A percentile compares a stretch with the other conserved stretches of the same genome.
These are phyloP conservation scores for Scheffersomyces stambukii DNA, from an alignment of 1,139 yeast species.

Conservation along the genomic window DNA sequence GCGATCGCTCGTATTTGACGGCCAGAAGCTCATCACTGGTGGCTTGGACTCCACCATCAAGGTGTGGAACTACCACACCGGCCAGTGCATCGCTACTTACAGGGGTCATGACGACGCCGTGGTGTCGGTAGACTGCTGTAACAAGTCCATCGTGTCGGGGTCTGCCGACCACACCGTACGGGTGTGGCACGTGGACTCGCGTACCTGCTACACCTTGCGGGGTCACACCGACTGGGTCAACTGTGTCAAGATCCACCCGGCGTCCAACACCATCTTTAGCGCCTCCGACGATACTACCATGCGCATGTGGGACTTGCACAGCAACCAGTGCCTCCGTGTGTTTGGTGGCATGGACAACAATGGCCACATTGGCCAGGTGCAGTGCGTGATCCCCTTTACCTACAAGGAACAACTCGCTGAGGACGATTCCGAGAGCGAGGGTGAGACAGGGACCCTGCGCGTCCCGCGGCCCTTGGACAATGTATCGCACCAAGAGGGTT, in stretches of 20 bases:
- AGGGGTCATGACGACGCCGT: constrained; percentile 90
- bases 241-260: constrained; percentile 79
- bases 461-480: too few relatives aligned
- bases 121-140: constrained; percentile 71
- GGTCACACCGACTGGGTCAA: constrained; percentile 95
- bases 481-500: neutral
- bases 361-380: constrained; percentile 84
- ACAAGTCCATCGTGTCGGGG: constrained; percentile 85
- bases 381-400: constrained; percentile 79
- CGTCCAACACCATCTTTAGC: constrained; percentile 74
- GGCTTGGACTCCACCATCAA: constrained; percentile 88
- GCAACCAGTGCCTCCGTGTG: constrained; percentile 72
- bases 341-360: constrained; percentile 71
- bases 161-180: constrained; percentile 89
- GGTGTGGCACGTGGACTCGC: constrained; percentile 93
- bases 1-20: constrained; percentile 78
- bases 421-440: constrained; percentile 23
- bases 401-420: constrained; percentile 50
- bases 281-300: constrained; percentile 91
- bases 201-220: constrained; percentile 86
- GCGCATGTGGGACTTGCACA: constrained; percentile 88
- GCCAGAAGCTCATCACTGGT: constrained; percentile 84
- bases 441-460: too few relatives aligned
- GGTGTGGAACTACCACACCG: constrained; percentile 94
- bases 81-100: constrained; percentile 89